Evolutionary conservation across 2,329 filamentous ascomycete species (phyloP).

Genomic region (Diaporthe eres): DNA sequence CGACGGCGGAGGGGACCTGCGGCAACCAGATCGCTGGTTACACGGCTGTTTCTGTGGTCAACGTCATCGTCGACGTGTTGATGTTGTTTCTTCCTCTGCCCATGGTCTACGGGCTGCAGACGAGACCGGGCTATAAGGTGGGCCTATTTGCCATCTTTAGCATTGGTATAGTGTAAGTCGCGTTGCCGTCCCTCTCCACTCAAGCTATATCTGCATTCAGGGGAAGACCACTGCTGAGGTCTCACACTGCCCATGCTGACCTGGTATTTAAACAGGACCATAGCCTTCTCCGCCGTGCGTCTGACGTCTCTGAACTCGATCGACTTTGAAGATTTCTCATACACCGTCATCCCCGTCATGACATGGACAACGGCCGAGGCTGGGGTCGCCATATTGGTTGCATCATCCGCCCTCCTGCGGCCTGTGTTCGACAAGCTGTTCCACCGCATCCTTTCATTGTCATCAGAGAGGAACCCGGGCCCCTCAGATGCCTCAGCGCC

Average conservation of each 20-base stretch:
- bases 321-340: conserved; percentile 47
- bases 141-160: conserved; percentile 49
- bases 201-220: background rate
- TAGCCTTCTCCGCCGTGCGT: conserved; percentile 52
- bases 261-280: conserved; percentile 20
- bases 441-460: conserved; percentile 42
- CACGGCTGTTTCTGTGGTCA: conserved; percentile 56
- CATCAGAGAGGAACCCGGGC: background rate
- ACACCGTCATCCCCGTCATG: conserved; percentile 44
- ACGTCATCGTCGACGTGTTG: conserved; percentile 55
- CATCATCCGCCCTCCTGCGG: conserved; percentile 46
- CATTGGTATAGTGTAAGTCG: conserved; percentile 48
- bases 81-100: conserved; percentile 55
- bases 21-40: conserved; percentile 55
- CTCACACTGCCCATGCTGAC: background rate
- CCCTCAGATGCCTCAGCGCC: background rate
- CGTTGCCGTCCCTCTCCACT: background rate
- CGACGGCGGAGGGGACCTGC: conserved; percentile 50
- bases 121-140: conserved; percentile 49
- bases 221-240: no score
- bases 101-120: conserved; percentile 54
- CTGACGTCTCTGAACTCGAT: conserved; percentile 44
- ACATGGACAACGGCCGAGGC: conserved; percentile 47
- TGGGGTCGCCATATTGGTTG: conserved; percentile 47
- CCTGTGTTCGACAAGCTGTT: conserved; percentile 47